phyloP scores from a whole-genome alignment of 2,329 filamentous ascomycete genomes.

The Xylaria sp. region DNA sequence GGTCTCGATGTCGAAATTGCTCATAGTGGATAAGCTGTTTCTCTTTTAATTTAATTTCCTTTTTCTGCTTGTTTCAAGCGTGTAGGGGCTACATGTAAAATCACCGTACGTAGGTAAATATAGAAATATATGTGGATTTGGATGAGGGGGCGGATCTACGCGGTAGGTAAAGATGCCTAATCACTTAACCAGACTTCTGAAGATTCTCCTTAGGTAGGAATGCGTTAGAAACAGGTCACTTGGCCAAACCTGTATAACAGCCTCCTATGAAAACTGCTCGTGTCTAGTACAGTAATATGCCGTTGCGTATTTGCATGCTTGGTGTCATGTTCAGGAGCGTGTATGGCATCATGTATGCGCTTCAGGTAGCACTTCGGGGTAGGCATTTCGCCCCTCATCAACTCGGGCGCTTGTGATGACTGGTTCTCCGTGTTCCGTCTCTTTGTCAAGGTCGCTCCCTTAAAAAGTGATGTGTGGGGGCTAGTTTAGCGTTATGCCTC shows the following conservation, averaged over 20 bases:
- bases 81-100: neutral
- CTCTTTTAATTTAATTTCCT: neutral
- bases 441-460: neutral
- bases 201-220: neutral
- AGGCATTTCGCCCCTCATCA: conserved; percentile 16
- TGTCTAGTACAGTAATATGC: neutral
- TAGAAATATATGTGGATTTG: neutral
- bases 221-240: neutral
- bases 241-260: neutral
- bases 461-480: neutral
- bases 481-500: neutral
- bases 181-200: neutral
- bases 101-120: neutral
- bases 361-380: conserved; percentile 23
- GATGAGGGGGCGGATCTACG: conserved; percentile 26
- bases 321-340: neutral
- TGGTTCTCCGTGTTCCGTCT: conserved; percentile 10
- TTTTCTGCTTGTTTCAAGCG: neutral
- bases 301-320: neutral
- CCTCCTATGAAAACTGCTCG: neutral
- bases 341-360: conserved; percentile 1
- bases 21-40: conserved; percentile 33
- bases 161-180: neutral
- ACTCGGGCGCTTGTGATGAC: neutral
- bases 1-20: conserved; percentile 64